These are phyloP conservation scores for Fonsecaea multimorphosa DNA, from an alignment of 2,329 filamentous ascomycete species.

Conservation along the genomic window DNA sequence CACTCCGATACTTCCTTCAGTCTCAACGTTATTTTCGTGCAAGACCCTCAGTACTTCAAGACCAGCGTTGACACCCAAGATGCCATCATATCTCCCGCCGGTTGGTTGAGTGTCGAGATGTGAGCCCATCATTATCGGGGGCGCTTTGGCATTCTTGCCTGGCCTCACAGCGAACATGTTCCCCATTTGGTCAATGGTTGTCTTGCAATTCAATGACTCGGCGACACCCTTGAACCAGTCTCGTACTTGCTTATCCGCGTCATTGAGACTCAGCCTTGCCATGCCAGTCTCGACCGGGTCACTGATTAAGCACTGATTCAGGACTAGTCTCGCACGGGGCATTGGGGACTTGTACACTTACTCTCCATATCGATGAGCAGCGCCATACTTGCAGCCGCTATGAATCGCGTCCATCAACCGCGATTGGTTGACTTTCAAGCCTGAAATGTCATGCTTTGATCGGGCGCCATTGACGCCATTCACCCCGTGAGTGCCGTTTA, in stretches of 20 bases:
- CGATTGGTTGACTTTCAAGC: constrained; percentile 39
- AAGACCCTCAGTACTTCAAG: constrained; percentile 74
- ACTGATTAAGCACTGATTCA: constrained; percentile 1
- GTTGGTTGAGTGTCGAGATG: constrained; percentile 61
- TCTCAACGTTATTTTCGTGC: constrained; percentile 70
- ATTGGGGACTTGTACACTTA: constrained; percentile 20
- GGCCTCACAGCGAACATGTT: constrained; percentile 78
- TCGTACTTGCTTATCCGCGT: constrained; percentile 72
- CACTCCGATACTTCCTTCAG: constrained; percentile 73
- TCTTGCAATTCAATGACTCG: constrained; percentile 67
- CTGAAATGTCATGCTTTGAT: constrained; percentile 35
- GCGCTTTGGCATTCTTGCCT: constrained; percentile 62
- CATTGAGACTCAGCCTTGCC: constrained; percentile 73
- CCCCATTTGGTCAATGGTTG: constrained; percentile 76
- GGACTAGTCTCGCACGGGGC: too few species aligned
- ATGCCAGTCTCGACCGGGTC: constrained; percentile 61
- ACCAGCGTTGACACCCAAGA: constrained; percentile 74
- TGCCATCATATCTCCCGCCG: constrained; percentile 75
- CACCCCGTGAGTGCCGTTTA: constrained; percentile 21
- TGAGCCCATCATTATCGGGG: constrained; percentile 72
- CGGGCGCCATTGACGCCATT: constrained; percentile 32
- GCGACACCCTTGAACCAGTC: constrained; percentile 76
- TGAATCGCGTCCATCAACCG: constrained; percentile 40
- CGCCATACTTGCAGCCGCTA: constrained; percentile 38
- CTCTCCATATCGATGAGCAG: constrained; percentile 40